These are phyloP conservation scores for Solanum sitiens DNA, from an alignment of 257 asterid genomes.

Conservation along the genomic window DNA sequence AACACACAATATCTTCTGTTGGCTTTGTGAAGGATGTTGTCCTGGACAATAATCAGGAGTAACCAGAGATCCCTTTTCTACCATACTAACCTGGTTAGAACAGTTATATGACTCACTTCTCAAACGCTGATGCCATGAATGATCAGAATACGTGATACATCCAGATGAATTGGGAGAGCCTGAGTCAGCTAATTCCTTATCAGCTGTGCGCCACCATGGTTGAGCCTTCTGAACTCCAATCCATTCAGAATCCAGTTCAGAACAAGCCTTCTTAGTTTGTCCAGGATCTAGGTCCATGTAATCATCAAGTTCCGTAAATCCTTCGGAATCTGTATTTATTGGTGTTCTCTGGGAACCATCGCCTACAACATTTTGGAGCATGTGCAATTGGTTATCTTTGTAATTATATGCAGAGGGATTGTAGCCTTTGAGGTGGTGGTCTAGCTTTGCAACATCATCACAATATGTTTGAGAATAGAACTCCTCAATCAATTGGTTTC, in stretches of 20 bases:
- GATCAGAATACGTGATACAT: slow-evolving; percentile 7
- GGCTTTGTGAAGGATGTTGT: slow-evolving; percentile 11
- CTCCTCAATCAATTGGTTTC: slow-evolving; percentile 31
- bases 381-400: slow-evolving; percentile 16
- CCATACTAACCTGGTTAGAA: neutral
- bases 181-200: slow-evolving; percentile 23
- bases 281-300: slow-evolving; percentile 8
- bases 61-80: neutral
- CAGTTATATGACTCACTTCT: slow-evolving; percentile 12
- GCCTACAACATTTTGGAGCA: slow-evolving; percentile 12
- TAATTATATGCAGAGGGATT: slow-evolving; percentile 10
- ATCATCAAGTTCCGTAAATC: slow-evolving; percentile 11
- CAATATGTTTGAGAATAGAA: slow-evolving; percentile 20
- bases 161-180: slow-evolving; percentile 25
- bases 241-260: slow-evolving; percentile 36
- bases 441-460: slow-evolving; percentile 19
- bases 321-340: neutral
- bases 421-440: slow-evolving; percentile 10
- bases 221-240: slow-evolving; percentile 34
- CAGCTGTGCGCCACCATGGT: slow-evolving; percentile 63
- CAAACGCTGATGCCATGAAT: slow-evolving; percentile 13
- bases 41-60: slow-evolving; percentile 2
- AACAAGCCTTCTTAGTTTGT: slow-evolving; percentile 18
- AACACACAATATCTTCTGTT: slow-evolving; percentile 8
- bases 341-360: slow-evolving; percentile 4